These are phyloP conservation scores for Rhizophagus prolifer DNA, from an alignment of 192 early-diverging fungal genomes.

Conservation along the genomic window DNA sequence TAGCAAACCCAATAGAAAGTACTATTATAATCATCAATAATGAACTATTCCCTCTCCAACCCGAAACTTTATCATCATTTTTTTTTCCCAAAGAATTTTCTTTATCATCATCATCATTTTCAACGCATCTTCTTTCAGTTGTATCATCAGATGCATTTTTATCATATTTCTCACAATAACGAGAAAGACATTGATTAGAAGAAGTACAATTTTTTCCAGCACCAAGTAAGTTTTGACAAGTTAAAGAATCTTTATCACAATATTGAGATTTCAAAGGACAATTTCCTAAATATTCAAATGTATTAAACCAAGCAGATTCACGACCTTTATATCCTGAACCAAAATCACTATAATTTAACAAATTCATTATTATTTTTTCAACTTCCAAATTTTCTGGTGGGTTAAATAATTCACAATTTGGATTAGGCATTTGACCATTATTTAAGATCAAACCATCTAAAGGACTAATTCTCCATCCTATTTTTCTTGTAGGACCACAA, in stretches of 20 bases:
- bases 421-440: background rate
- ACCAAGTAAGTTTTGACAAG: background rate
- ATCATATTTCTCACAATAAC: background rate
- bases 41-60: background rate
- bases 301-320: background rate
- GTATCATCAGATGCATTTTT: background rate
- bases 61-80: background rate
- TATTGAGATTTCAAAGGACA: background rate
- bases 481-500: background rate
- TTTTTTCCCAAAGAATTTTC: too few relatives aligned
- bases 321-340: background rate
- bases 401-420: background rate
- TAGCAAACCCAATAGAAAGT: background rate
- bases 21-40: background rate
- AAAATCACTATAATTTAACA: background rate
- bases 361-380: background rate
- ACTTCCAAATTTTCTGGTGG: background rate
- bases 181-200: background rate
- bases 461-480: background rate
- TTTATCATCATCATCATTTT: background rate
- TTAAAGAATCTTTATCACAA: background rate
- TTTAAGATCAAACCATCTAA: background rate
- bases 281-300: background rate
- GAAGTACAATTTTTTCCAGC: background rate
- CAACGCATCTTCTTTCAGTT: background rate